phyloP scores from a whole-genome alignment of 768 basidiomycete genomes.

The Kwoniella dendrophila region DNA sequence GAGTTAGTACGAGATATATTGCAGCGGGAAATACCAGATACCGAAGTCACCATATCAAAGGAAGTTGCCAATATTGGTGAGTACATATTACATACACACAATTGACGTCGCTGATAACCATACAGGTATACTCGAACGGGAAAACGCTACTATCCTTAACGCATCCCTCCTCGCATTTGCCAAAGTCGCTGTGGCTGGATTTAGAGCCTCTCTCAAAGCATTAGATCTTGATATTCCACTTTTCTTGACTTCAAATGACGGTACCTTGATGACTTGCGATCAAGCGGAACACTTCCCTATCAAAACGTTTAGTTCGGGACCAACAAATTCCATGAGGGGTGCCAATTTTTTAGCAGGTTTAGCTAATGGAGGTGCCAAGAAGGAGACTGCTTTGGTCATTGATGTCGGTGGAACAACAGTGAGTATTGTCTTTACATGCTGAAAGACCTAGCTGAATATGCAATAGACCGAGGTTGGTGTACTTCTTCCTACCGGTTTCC shows the following conservation, averaged over 20 bases:
- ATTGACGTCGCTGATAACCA: neutral
- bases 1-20: constrained; percentile 60
- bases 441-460: neutral
- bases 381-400: constrained; percentile 58
- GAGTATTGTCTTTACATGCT: neutral
- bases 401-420: constrained; percentile 69
- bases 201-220: constrained; percentile 61
- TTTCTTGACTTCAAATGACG: constrained; percentile 54
- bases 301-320: constrained; percentile 66
- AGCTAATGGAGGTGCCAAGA: constrained; percentile 35
- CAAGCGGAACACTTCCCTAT: constrained; percentile 66
- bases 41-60: constrained; percentile 63
- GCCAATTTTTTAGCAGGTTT: constrained; percentile 64
- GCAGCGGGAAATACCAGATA: constrained; percentile 56
- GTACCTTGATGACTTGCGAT: constrained; percentile 44
- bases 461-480: constrained; percentile 24
- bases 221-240: constrained; percentile 60
- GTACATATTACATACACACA: neutral
- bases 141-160: constrained; percentile 69
- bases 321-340: constrained; percentile 73
- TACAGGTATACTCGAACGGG: constrained; percentile 66
- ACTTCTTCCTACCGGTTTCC: constrained; percentile 63
- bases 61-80: constrained; percentile 56
- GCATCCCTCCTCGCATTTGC: constrained; percentile 68
- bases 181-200: constrained; percentile 63